phyloP scores from a whole-genome alignment of 2,329 filamentous ascomycete genomes.

The Fusarium tuaranense region DNA sequence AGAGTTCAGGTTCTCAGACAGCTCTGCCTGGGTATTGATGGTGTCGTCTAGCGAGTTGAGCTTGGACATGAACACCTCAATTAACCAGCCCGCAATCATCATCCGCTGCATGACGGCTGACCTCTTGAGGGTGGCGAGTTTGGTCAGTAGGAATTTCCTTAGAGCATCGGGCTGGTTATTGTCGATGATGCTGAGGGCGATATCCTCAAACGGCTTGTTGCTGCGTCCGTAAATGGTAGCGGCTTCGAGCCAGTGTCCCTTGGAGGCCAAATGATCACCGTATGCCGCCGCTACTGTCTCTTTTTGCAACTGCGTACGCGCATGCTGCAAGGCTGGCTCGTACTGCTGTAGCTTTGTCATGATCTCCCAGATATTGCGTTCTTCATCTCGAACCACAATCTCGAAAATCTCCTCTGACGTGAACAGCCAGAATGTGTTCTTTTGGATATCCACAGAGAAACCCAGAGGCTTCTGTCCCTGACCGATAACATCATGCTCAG shows the following conservation, averaged over 20 bases:
- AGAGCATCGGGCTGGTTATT: conserved; percentile 90
- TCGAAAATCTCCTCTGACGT: conserved; percentile 93
- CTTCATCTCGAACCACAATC: conserved; percentile 90
- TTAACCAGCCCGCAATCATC: conserved; percentile 95
- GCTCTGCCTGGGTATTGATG: conserved; percentile 87
- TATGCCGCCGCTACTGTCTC: conserved; percentile 93
- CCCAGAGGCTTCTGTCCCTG: conserved; percentile 84
- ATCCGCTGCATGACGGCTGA: conserved; percentile 89
- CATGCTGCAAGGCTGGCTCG: conserved; percentile 87
- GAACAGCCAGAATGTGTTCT: conserved; percentile 98
- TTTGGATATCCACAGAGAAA: conserved; percentile 88
- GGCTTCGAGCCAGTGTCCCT: conserved; percentile 86
- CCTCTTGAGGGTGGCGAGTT: conserved; percentile 85
- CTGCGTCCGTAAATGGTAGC: conserved; percentile 93
- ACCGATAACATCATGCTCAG: conserved; percentile 88
- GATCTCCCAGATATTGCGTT: conserved; percentile 93
- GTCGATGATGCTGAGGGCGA: conserved; percentile 91
- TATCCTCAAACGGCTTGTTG: conserved; percentile 96
- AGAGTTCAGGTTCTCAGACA: conserved; percentile 77
- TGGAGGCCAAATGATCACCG: conserved; percentile 86
- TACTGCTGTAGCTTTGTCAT: conserved; percentile 90
- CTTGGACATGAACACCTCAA: conserved; percentile 98
- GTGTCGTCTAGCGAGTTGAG: conserved; percentile 94
- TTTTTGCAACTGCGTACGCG: conserved; percentile 82
- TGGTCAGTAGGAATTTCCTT: conserved; percentile 88